A percentile compares a stretch with the other conserved stretches of the same genome.
phyloP scores from a whole-genome alignment of 2,329 filamentous ascomycete genomes.

The Hymenotorrendiella dingleyae region DNA sequence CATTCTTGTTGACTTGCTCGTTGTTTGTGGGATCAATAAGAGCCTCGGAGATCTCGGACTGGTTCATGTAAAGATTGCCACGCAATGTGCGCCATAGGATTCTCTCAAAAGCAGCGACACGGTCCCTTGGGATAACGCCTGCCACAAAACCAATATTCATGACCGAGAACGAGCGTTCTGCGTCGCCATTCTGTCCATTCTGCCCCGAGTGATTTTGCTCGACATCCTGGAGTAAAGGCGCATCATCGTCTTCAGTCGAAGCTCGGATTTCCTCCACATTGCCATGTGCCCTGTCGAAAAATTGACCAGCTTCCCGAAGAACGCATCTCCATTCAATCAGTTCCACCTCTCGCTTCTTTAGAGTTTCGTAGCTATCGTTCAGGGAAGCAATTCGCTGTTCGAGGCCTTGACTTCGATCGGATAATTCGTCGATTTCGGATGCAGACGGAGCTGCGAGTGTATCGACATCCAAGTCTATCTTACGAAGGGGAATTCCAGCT shows the following conservation, averaged over 20 bases:
- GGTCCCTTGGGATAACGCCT: constrained; percentile 88
- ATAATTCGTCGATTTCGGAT: constrained; percentile 91
- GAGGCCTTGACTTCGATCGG: constrained; percentile 84
- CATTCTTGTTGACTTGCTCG: constrained; percentile 90
- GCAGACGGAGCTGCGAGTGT: constrained; percentile 82
- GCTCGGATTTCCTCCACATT: constrained; percentile 95
- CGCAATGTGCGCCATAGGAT: constrained; percentile 96
- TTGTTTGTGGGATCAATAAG: constrained; percentile 90
- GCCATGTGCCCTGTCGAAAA: constrained; percentile 93
- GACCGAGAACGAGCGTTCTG: constrained; percentile 84
- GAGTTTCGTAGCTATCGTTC: constrained; percentile 96
- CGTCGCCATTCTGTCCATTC: constrained; percentile 35
- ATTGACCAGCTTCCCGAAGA: constrained; percentile 87
- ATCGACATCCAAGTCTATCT: constrained; percentile 85
- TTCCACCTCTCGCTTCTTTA: constrained; percentile 97
- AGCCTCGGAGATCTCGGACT: constrained; percentile 93
- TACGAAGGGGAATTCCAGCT: constrained; percentile 75
- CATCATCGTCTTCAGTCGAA: constrained; percentile 80
- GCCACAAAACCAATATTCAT: constrained; percentile 99
- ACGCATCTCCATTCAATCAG: constrained; percentile 99
- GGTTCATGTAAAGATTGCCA: constrained; percentile 99
- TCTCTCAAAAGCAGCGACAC: constrained; percentile 91
- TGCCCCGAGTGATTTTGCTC: constrained; percentile 74
- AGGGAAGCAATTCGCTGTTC: constrained; percentile 87
- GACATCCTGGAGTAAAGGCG: constrained; percentile 85